Evolutionary conservation across 305 asterid species (phyloP).

Genomic region (Fraxinus dipetala): DNA sequence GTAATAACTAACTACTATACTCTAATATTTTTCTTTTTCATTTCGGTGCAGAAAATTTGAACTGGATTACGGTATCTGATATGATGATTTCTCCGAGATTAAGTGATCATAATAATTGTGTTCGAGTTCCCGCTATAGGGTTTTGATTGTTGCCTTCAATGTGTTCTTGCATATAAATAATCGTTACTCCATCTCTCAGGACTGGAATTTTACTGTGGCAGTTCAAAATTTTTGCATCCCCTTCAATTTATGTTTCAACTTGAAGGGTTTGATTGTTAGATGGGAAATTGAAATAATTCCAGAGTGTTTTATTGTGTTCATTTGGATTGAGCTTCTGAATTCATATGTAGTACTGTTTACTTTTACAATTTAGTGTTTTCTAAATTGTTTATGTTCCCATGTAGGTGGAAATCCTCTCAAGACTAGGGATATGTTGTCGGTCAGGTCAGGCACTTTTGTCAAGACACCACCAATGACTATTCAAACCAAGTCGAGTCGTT

Average conservation of each 20-base stretch:
- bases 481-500: conserved; percentile 33
- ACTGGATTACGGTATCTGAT: neutral
- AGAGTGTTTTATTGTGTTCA: neutral
- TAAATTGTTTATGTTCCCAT: conserved; percentile 8
- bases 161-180: neutral
- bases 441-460: conserved; percentile 38
- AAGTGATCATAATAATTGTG: neutral
- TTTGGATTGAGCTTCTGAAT: neutral
- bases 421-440: conserved; percentile 29
- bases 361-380: neutral
- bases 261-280: neutral
- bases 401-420: conserved; percentile 51
- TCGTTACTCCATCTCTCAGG: neutral
- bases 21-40: neutral
- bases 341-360: neutral
- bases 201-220: neutral
- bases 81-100: neutral
- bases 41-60: neutral
- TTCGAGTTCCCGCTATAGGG: neutral
- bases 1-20: conserved; percentile 18
- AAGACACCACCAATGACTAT: conserved; percentile 32
- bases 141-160: neutral
- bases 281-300: neutral
- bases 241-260: neutral
- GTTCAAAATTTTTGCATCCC: neutral